Conservation (phyloP, 768 basidiomycete species). For the Tricholoma sp. region DNA sequence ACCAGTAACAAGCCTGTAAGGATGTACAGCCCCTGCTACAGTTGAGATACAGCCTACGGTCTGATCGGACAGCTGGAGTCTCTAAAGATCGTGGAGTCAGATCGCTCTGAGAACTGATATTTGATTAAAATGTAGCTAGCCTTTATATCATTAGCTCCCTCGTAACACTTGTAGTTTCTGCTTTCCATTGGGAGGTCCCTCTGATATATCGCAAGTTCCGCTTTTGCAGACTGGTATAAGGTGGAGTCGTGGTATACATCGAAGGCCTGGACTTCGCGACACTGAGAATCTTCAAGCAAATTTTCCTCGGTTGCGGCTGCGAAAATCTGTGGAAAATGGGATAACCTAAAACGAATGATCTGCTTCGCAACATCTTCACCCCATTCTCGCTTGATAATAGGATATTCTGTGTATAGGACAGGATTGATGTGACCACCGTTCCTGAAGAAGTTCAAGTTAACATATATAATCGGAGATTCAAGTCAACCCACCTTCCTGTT, state of each 20-base stretch:
- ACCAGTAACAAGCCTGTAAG: slow-evolving; percentile 64
- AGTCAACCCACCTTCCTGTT: slow-evolving; percentile 54
- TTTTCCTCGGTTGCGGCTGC: slow-evolving; percentile 49
- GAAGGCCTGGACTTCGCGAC: slow-evolving; percentile 50
- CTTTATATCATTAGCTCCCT: slow-evolving; percentile 23
- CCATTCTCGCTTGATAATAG: slow-evolving; percentile 35
- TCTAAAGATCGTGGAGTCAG: slow-evolving; percentile 28
- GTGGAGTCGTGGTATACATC: slow-evolving; percentile 48
- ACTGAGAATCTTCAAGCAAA: slow-evolving; percentile 48
- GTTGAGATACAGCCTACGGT: slow-evolving; percentile 48
- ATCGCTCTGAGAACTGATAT: not conserved
- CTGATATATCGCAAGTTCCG: slow-evolving; percentile 38
- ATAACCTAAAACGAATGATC: slow-evolving; percentile 56
- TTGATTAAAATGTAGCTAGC: slow-evolving; percentile 13
- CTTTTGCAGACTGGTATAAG: slow-evolving; percentile 38
- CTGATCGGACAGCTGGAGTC: slow-evolving; percentile 39
- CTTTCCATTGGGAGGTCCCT: slow-evolving; percentile 49
- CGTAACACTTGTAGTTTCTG: slow-evolving; percentile 25
- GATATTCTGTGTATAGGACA: slow-evolving; percentile 54
- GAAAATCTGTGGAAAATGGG: slow-evolving; percentile 48
- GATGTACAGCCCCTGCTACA: slow-evolving; percentile 58
- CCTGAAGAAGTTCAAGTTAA: slow-evolving; percentile 26
- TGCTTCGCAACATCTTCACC: slow-evolving; percentile 44
- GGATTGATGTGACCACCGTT: slow-evolving; percentile 71
- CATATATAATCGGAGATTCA: slow-evolving; percentile 1